A percentile compares a stretch with the other conserved stretches of the same genome.
phyloP scores from a whole-genome alignment of 768 basidiomycete species.

The button mushroom (Agaricus bisporus) region DNA sequence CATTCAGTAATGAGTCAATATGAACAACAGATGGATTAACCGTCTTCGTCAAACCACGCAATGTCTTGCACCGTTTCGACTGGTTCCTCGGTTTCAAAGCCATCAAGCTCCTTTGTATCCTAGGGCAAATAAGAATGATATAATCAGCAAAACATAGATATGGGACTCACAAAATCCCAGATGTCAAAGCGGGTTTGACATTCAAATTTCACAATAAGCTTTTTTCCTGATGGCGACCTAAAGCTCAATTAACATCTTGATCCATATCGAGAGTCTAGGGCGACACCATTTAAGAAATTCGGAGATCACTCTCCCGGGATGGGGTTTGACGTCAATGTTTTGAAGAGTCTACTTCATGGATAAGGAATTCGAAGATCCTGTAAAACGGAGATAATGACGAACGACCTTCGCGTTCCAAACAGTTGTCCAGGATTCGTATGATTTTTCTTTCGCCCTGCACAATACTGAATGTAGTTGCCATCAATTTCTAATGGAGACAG shows the following conservation, averaged over 20 bases:
- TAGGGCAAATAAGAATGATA: too few species aligned
- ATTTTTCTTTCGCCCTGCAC: neutral
- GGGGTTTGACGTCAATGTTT: neutral
- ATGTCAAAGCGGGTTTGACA: slow-evolving; percentile 4
- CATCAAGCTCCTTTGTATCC: neutral
- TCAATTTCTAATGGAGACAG: neutral
- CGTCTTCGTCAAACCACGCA: slow-evolving; percentile 1
- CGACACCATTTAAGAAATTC: neutral
- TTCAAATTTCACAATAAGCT: slow-evolving; percentile 5
- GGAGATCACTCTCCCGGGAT: neutral
- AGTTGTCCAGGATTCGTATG: neutral
- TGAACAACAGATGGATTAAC: neutral
- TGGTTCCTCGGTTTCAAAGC: too few species aligned
- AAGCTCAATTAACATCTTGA: neutral
- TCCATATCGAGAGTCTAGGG: neutral
- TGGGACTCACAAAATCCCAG: slow-evolving; percentile 4
- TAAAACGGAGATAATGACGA: too few species aligned
- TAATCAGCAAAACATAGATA: neutral
- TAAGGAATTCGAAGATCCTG: neutral
- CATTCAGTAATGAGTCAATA: neutral
- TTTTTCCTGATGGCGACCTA: slow-evolving; percentile 7
- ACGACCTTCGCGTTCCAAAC: neutral
- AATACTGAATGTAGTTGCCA: neutral
- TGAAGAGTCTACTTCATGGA: neutral
- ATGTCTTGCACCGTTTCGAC: slow-evolving; percentile 1